A percentile compares a stretch with the other conserved stretches of the same genome.
phyloP scores from a whole-genome alignment of 2,329 filamentous ascomycete genomes.

The Claviceps cyperi region DNA sequence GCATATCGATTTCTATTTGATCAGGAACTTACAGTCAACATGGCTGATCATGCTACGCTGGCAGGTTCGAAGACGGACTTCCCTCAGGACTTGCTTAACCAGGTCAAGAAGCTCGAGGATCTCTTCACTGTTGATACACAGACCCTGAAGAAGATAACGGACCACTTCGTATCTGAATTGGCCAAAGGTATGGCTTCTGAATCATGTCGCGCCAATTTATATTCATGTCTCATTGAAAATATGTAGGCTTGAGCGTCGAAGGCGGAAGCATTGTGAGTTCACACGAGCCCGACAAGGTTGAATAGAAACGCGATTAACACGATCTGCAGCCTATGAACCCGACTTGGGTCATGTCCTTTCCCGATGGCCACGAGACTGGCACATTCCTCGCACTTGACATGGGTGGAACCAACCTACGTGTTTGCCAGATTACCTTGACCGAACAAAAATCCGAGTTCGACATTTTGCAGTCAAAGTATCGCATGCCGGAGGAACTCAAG shows the following conservation, averaged over 20 bases:
- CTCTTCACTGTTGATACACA: constrained; percentile 62
- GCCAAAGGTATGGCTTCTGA: constrained; percentile 49
- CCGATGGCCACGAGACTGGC: constrained; percentile 74
- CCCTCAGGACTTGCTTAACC: constrained; percentile 63
- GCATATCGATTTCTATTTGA: no score
- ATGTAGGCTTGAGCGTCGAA: constrained; percentile 61
- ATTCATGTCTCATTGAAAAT: constrained; percentile 6
- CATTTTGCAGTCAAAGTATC: constrained; percentile 92
- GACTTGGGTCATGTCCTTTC: constrained; percentile 87
- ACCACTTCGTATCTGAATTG: constrained; percentile 80
- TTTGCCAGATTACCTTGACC: constrained; percentile 82
- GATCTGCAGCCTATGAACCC: constrained; percentile 80
- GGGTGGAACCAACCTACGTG: constrained; percentile 89
- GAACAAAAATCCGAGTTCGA: constrained; percentile 82
- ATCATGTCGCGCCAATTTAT: not conserved
- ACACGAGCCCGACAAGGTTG: not conserved
- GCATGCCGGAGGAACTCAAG: constrained; percentile 86
- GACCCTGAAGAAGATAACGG: constrained; percentile 80
- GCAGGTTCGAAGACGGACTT: constrained; percentile 82
- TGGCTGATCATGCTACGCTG: constrained; percentile 9
- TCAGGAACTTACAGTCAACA: not conserved
- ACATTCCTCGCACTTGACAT: constrained; percentile 86
- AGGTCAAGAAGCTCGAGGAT: constrained; percentile 75
- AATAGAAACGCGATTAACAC: constrained; percentile 9
- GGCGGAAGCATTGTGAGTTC: constrained; percentile 78